Percentiles rank a stretch among this genome's conserved stretches.
Evolutionary conservation across 2,329 filamentous ascomycete species (phyloP).

Genomic region (Trichoderma sp.): DNA sequence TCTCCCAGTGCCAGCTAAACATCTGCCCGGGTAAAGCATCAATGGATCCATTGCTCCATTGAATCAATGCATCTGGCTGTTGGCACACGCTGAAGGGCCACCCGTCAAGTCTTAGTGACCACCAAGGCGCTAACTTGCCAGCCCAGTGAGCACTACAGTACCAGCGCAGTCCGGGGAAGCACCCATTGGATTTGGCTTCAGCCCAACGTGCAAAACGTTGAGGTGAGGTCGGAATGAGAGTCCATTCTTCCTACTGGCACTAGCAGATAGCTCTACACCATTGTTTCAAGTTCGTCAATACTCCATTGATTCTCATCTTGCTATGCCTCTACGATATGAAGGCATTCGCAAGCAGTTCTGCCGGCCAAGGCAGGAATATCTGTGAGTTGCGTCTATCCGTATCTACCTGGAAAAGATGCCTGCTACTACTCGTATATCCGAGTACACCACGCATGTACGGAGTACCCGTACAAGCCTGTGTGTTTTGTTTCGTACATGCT

Average conservation of each 20-base stretch:
- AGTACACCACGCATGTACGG: background rate
- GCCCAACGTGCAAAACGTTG: background rate
- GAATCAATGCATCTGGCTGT: background rate
- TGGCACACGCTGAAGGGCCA: background rate
- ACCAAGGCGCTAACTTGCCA: background rate
- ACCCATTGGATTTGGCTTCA: background rate
- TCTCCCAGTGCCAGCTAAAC: background rate
- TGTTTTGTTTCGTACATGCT: background rate
- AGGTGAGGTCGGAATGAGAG: background rate
- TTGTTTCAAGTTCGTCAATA: background rate
- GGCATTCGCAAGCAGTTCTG: background rate
- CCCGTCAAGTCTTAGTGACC: background rate
- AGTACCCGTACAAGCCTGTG: background rate
- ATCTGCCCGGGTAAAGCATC: background rate
- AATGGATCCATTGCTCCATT: background rate
- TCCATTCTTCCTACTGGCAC: background rate
- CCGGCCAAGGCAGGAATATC: background rate
- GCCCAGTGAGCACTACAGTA: background rate
- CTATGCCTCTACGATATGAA: background rate
- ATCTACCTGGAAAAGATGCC: background rate
- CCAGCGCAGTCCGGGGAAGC: slow-evolving; percentile 15
- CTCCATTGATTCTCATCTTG: background rate
- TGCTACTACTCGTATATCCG: background rate
- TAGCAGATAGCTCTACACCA: background rate
- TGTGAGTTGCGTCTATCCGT: background rate